Evolutionary conservation across 148 eudicot genomes (phyloP).

Genomic region (Dianthus caryophyllus): DNA sequence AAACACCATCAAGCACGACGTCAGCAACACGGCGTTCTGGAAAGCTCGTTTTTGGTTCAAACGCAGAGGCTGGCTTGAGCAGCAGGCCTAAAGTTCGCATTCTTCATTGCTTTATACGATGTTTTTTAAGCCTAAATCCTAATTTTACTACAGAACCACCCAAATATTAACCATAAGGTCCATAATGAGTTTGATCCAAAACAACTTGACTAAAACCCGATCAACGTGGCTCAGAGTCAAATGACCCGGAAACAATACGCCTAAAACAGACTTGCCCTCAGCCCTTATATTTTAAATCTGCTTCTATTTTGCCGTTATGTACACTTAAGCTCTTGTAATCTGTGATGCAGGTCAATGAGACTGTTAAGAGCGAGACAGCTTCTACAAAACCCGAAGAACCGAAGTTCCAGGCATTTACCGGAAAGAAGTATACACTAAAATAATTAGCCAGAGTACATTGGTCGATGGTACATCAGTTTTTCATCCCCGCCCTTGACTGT

Average conservation of each 20-base stretch:
- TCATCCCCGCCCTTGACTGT: slow-evolving; percentile 3
- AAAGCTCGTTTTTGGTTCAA: slow-evolving; percentile 35
- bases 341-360: slow-evolving; percentile 16
- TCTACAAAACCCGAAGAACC: slow-evolving; percentile 29
- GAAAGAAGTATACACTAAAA: slow-evolving; percentile 35
- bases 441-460: background rate
- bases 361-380: slow-evolving; percentile 16
- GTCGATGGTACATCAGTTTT: slow-evolving; percentile 1
- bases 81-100: slow-evolving; percentile 23
- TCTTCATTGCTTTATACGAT: background rate
- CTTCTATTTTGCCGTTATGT: background rate
- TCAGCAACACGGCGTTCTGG: slow-evolving; percentile 13
- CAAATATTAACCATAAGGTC: too few species aligned
- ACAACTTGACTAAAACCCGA: too few species aligned
- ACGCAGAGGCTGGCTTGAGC: slow-evolving; percentile 16
- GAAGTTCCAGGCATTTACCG: slow-evolving; percentile 37
- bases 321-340: background rate
- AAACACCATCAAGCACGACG: slow-evolving; percentile 23
- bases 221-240: too few species aligned
- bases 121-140: background rate
- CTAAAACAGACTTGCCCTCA: background rate
- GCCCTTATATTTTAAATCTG: too few species aligned
- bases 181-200: too few species aligned
- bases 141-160: background rate
- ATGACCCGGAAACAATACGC: too few species aligned